phyloP scores from a whole-genome alignment of 805 yeast genomes.

The Hanseniaspora clermontiae region DNA sequence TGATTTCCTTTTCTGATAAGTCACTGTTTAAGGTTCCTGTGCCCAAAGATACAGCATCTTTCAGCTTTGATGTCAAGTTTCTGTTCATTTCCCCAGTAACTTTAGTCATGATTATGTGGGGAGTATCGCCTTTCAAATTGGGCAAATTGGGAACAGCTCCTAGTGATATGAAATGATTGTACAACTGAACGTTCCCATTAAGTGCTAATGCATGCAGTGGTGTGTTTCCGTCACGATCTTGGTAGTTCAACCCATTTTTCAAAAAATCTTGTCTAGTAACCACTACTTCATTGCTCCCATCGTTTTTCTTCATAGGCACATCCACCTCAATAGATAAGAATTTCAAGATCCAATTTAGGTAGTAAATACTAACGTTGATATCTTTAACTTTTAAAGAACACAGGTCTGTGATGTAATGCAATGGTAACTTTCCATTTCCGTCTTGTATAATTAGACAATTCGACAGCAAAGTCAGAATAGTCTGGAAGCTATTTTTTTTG shows the following conservation, averaged over 20 bases:
- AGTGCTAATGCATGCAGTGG: constrained; percentile 63
- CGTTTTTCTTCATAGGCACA: not conserved
- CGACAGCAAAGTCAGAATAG: constrained; percentile 47
- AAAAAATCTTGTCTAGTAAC: constrained; percentile 30
- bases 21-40: not conserved
- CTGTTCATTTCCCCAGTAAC: not conserved
- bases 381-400: constrained; percentile 37
- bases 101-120: constrained; percentile 23
- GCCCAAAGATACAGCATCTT: not conserved
- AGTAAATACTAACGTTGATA: constrained; percentile 41
- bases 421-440: constrained; percentile 55
- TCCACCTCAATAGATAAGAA: constrained; percentile 25
- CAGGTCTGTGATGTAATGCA: constrained; percentile 54
- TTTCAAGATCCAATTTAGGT: constrained; percentile 38
- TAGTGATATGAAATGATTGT: constrained; percentile 23
- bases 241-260: constrained; percentile 54
- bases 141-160: constrained; percentile 25
- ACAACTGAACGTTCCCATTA: constrained; percentile 25
- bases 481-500: constrained; percentile 47
- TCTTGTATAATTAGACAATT: constrained; percentile 62
- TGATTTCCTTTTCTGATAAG: not conserved
- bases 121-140: constrained; percentile 25
- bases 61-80: not conserved
- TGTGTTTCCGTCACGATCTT: constrained; percentile 74
- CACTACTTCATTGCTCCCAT: constrained; percentile 22